A percentile compares a stretch with the other conserved stretches of the same genome.
Conservation (phyloP, 164 flowering plant species). For the Berberis vulgaris region DNA sequence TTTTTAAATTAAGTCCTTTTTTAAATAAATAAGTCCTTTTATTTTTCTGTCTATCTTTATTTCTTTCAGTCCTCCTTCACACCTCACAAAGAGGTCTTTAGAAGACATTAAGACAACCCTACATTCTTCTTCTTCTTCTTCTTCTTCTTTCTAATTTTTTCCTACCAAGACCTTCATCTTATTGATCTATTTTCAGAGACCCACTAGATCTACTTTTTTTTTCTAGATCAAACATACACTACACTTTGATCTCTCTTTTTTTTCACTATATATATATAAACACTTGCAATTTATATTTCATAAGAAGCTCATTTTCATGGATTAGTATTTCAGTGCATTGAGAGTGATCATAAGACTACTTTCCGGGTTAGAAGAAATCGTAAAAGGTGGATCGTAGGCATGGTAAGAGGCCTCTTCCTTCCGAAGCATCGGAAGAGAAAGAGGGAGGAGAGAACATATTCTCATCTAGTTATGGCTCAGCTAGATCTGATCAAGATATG, state of each 20-base stretch:
- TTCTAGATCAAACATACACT: background rate
- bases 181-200: background rate
- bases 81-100: background rate
- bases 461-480: slow-evolving; percentile 12
- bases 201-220: background rate
- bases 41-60: too few species aligned
- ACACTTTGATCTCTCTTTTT: background rate
- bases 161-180: background rate
- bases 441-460: slow-evolving; percentile 14
- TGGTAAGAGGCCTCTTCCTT: slow-evolving; percentile 55
- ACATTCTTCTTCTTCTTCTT: slow-evolving; percentile 5
- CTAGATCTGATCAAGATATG: slow-evolving; percentile 52
- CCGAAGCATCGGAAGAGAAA: slow-evolving; percentile 36
- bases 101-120: slow-evolving; percentile 14
- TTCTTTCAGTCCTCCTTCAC: slow-evolving; percentile 1
- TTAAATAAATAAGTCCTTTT: background rate
- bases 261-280: too few species aligned
- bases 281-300: background rate
- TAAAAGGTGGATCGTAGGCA: slow-evolving; percentile 61
- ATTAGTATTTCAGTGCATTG: background rate
- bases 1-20: too few species aligned
- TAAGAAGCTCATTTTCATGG: background rate
- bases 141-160: background rate
- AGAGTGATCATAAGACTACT: background rate
- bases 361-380: background rate